Base-by-base conservation (phyloP, 139 green algal genomes). In the Monoraphidium neglectum region DNA sequence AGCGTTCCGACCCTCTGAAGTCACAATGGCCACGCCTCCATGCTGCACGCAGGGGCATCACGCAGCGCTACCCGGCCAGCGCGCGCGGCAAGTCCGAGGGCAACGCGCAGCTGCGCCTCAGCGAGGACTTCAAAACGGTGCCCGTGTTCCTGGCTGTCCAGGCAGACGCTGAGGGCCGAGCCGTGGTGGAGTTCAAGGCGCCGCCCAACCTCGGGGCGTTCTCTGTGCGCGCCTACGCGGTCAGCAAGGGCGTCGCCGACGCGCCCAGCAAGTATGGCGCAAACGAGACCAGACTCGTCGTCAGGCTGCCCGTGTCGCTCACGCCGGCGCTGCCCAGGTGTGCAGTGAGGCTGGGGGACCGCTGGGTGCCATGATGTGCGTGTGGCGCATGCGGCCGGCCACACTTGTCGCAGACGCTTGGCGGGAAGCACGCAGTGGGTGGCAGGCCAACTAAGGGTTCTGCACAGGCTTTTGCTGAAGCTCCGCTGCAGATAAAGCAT, bases 291-390 rank as follows among this genome's bases (percentile, higher is more conserved):
- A 32, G 67, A 49, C 1, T 92, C 8, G 67, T 88, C 1, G 87
- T 92, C 10, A 68, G 84, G 21, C 86, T 86, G 18, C 26, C 59
- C 0, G 69, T 94, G 49, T 90, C 87, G 2, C 81, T 94, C 18
- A 85, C 81, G 1, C 76, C 86, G n/a, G 83, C 77, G 24, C 49
- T 90, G 38, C 89, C 89, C 1, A 82, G 87, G 61, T 82, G 43
- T 8, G 43, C 8, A 51, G 43, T 21, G 43, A 12, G 43, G 43
- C 8, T 8, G 43, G 43, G 43, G 12, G 43, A 12, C 8, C 8
- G 43, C 43, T 51, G 43, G 43, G 43, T 51, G n/a, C n/a, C n/a
- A n/a, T n/a, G n/a, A n/a, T n/a, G n/a, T n/a, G n/a, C n/a, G n/a
- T n/a, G n/a, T n/a, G n/a, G n/a, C n/a, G n/a, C n/a, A n/a, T n/a